These are phyloP conservation scores for Onygenales sp. DNA, from an alignment of 2,329 filamentous ascomycete species.

Conservation along the genomic window DNA sequence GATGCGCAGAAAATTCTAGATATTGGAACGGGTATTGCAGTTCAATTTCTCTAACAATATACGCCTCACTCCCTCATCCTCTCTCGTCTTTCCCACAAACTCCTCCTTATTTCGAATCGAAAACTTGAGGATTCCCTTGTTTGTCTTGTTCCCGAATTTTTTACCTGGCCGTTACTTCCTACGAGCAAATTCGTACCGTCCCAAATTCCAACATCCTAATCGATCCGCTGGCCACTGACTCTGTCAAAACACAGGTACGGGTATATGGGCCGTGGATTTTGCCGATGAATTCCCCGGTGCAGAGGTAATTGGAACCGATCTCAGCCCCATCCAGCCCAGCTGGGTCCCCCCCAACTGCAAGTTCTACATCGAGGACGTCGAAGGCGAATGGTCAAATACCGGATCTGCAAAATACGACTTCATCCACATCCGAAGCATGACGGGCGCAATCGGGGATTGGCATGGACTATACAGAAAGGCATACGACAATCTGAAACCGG, in stretches of 20 bases:
- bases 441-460: not conserved
- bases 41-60: too few species aligned
- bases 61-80: too few species aligned
- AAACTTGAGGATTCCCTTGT: too few species aligned
- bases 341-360: slow-evolving; percentile 17
- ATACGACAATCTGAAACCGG: slow-evolving; percentile 20
- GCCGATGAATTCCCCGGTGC: slow-evolving; percentile 21
- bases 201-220: slow-evolving; percentile 7
- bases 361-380: slow-evolving; percentile 11
- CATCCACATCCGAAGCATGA: slow-evolving; percentile 8
- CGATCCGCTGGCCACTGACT: slow-evolving; percentile 13
- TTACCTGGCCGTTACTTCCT: too few species aligned
- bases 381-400: slow-evolving; percentile 8
- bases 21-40: not conserved
- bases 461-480: slow-evolving; percentile 10
- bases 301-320: slow-evolving; percentile 34
- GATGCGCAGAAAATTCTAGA: slow-evolving; percentile 14
- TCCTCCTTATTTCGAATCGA: too few species aligned
- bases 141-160: too few species aligned
- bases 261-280: slow-evolving; percentile 12
- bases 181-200: too few species aligned
- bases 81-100: too few species aligned
- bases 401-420: slow-evolving; percentile 11
- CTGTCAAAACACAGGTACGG: slow-evolving; percentile 21
- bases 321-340: slow-evolving; percentile 36